Evolutionary conservation across 2,329 filamentous ascomycete species (phyloP).

Genomic region (Talaromyces sp.): DNA sequence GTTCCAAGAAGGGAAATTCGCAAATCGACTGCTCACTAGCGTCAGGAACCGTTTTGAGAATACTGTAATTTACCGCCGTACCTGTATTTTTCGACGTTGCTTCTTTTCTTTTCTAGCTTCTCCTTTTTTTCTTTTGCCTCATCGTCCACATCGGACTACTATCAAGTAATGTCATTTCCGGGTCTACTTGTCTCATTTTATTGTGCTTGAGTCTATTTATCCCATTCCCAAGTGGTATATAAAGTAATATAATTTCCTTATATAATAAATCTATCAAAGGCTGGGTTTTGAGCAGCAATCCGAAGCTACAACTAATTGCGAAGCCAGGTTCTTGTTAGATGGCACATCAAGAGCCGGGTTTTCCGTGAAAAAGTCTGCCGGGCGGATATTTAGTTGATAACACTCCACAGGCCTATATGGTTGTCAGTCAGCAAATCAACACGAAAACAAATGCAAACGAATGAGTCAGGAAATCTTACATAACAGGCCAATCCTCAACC

Average conservation of each 20-base stretch:
- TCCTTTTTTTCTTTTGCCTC: too few relatives aligned
- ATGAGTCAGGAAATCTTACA: conserved; percentile 22
- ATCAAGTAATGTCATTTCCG: too few relatives aligned
- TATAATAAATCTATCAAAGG: background rate
- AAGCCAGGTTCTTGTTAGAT: conserved; percentile 31
- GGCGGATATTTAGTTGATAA: conserved; percentile 41
- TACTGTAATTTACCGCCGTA: too few relatives aligned
- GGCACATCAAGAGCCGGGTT: conserved; percentile 54
- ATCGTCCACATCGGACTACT: too few relatives aligned
- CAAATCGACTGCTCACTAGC: background rate
- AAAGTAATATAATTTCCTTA: too few relatives aligned
- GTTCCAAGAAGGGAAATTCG: background rate
- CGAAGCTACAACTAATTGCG: conserved; percentile 25
- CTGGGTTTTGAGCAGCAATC: conserved; percentile 31
- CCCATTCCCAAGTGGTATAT: too few relatives aligned
- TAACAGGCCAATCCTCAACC: conserved; percentile 43
- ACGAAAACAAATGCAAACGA: background rate
- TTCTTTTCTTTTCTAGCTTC: too few relatives aligned
- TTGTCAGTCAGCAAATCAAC: background rate
- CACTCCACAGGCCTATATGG: conserved; percentile 32
- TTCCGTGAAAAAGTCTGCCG: conserved; percentile 50
- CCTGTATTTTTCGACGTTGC: too few relatives aligned
- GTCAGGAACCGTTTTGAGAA: too few relatives aligned
- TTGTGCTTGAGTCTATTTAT: background rate
- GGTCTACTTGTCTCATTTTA: background rate